These are phyloP conservation scores for Naganishia vaughanmartiniae DNA, from an alignment of 768 basidiomycete species.

Conservation along the genomic window DNA sequence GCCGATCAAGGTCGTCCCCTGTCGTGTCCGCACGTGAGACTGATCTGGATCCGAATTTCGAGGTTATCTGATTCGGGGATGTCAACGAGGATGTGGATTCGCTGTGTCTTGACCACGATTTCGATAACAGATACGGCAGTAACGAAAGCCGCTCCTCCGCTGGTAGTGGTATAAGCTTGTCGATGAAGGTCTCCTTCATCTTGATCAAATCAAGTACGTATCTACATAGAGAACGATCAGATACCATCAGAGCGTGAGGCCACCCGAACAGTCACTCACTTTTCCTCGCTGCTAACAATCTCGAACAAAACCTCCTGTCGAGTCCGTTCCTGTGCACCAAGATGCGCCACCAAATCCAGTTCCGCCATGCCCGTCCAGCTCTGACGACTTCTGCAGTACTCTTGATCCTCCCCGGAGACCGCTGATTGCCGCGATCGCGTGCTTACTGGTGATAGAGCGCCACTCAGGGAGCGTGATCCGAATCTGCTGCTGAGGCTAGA, in stretches of 20 bases:
- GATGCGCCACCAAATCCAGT: slow-evolving; percentile 85
- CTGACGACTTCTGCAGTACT: slow-evolving; percentile 33
- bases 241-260: background rate
- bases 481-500: slow-evolving; percentile 26
- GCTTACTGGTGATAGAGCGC: slow-evolving; percentile 6
- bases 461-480: slow-evolving; percentile 26
- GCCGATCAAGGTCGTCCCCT: slow-evolving; percentile 59
- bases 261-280: slow-evolving; percentile 58
- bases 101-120: slow-evolving; percentile 15
- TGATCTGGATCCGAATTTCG: slow-evolving; percentile 12
- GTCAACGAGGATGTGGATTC: slow-evolving; percentile 34
- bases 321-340: slow-evolving; percentile 90
- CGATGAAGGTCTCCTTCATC: slow-evolving; percentile 91
- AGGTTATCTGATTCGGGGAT: slow-evolving; percentile 5
- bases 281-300: slow-evolving; percentile 92
- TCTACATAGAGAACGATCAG: slow-evolving; percentile 56
- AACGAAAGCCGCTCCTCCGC: slow-evolving; percentile 53
- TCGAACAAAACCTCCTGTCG: slow-evolving; percentile 95
- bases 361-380: slow-evolving; percentile 91
- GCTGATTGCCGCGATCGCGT: background rate
- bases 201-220: slow-evolving; percentile 85
- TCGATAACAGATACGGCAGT: slow-evolving; percentile 34
- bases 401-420: background rate
- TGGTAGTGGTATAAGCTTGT: slow-evolving; percentile 81
- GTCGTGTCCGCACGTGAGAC: background rate